These are phyloP conservation scores for Novymonas esmeraldas DNA, from an alignment of 208 protist genomes.

Conservation along the genomic window DNA sequence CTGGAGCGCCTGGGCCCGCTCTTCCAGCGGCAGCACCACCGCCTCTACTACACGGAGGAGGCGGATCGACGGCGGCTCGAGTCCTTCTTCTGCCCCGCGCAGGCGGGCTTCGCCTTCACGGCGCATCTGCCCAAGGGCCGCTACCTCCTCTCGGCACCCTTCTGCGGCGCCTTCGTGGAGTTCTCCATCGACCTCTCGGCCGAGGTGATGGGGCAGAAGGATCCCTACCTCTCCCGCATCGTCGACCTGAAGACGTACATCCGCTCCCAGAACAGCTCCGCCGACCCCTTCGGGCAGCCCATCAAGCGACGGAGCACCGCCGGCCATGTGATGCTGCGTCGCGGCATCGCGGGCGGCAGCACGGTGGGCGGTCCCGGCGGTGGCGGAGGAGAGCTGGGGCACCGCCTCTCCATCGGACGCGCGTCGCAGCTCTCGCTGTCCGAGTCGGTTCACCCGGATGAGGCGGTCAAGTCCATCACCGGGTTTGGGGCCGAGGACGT, in stretches of 20 bases:
- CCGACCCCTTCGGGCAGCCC: conserved; percentile 27
- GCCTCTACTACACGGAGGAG: conserved; percentile 68
- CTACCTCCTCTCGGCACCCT: conserved; percentile 69
- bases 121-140: conserved; percentile 54
- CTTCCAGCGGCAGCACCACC: conserved; percentile 62
- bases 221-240: conserved; percentile 37
- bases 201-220: conserved; percentile 41
- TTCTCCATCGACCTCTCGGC: conserved; percentile 57
- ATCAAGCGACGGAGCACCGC: conserved; percentile 30
- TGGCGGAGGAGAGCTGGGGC: background rate
- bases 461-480: conserved; percentile 1
- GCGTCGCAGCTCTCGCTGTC: background rate
- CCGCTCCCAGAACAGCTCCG: conserved; percentile 32
- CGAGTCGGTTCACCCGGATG: conserved; percentile 4
- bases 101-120: conserved; percentile 55
- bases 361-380: background rate
- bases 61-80: conserved; percentile 56
- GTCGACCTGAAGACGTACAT: conserved; percentile 44
- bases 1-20: conserved; percentile 38
- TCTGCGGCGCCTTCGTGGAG: conserved; percentile 61
- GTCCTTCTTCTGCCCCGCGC: conserved; percentile 73
- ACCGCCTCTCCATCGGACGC: conserved; percentile 3
- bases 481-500: conserved; percentile 35
- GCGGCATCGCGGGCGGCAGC: conserved; percentile 2
- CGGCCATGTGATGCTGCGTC: background rate